Base-by-base conservation (phyloP, 2,329 filamentous ascomycete species). In the Trichoderma koningiopsis region DNA sequence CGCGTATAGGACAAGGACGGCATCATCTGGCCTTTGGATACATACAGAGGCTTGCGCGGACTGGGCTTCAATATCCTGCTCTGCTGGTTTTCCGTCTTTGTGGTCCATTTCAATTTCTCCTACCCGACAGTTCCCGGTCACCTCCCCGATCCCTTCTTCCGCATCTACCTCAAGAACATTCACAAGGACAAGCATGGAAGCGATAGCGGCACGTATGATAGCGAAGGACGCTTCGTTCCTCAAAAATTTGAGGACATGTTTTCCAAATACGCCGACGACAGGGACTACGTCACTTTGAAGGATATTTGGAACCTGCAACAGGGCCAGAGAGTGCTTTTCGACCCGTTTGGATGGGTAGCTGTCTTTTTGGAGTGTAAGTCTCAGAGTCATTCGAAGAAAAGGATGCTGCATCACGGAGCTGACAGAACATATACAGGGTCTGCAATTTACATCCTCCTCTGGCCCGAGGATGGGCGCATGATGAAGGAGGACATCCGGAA, bases 401-500 rank as follows among this genome's bases (percentile, higher is more conserved):
- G 2, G 0, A 16, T n/a, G 10, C 10, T 10, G 19, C 11, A 37
- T 2, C n/a, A 27, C 22, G 37, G 40, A 1, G 10, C 53, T 35
- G 8, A 35, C 29, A 43, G 2, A n/a, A 16, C 22, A 24, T 33
- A 16, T 19, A 22, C 22, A 75, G 75, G 75, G 72, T 11, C 72
- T 19, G 68, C 71, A 0, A 84, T 84, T 0, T 87, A 85, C 68
- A 73, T 88, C 19, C 77, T 89, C 56, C 77, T 88, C 1, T 75
- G 74, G 83, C 86, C 87, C 0, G 81, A 83, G 52, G 85, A 89
- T 73, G 87, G 87, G 0, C 79, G 79, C 62, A 82, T 89, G 77
- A 81, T 77, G 73, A 89, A 89, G 76, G 86, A 89, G 57, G 87
- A 89, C 10, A 70, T 76, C 8, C 72, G 74, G 0, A 69, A 70